Evolutionary conservation across 345 rosid species (phyloP), one percentile per base, ranked within the genome.

Genomic region (Angophora floribunda): DNA sequence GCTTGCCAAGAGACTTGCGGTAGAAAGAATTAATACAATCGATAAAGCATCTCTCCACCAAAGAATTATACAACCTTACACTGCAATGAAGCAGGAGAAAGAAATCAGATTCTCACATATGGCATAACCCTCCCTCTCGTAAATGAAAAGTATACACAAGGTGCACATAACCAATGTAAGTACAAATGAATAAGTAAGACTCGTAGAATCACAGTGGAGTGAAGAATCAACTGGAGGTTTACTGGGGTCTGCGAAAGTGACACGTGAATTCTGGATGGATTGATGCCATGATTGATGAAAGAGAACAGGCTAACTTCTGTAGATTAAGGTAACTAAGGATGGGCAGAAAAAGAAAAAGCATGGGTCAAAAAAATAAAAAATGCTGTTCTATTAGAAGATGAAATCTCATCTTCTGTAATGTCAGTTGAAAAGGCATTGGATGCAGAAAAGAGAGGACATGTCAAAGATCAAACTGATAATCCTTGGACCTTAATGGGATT

Each of bases 31-130:
- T 87, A 17, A 89, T 82, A 85, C 90, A 89, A 85, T 89, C 89
- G 45, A 24, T 85, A 85, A 84, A 89, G 51, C 90, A 89, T 87
- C 88, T 89, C 87, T 89, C 90, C 85, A 89, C 90, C 90, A 89
- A 63, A 11, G 90, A 87, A 87, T 87, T 89, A 55, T 89, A 89
- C 87, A 89, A 59, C 88, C 87, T 87, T 44, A 89, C 17, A 61
- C 90, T 89, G 88, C 80, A 80, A 85, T 30, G 55, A 41, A 19
- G 63, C 53, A 36, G 21, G 19, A 88, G 47, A 70, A 16, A 63
- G 59, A 36, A 63, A 85, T 52, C 65, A 75, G 78, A 87, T 17
- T 44, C 41, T 44, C 45, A 6, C 51, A 30, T 47, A 21, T 22
- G 88, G 82, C 82, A 75, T 36, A 41, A 75, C 49, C 82, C 82